Percentiles rank a stretch among this genome's conserved stretches.
These are phyloP conservation scores for Withania somnifera DNA, from an alignment of 305 asterid genomes.

Conservation along the genomic window DNA sequence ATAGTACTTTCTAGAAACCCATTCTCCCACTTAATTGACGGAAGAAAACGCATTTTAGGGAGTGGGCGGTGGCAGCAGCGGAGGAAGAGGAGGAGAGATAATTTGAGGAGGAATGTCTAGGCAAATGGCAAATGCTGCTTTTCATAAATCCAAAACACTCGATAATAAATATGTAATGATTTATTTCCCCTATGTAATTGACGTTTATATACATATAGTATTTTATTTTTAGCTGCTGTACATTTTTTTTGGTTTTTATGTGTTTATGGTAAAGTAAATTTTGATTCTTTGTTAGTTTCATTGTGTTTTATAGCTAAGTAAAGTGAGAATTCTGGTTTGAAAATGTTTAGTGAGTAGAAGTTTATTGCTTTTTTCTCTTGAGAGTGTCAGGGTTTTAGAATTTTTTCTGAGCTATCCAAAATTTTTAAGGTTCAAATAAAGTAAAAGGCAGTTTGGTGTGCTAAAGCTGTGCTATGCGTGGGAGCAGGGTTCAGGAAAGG, in stretches of 20 bases:
- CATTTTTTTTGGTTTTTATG: too few species aligned
- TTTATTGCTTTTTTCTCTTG: not conserved
- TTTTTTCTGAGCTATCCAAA: not conserved
- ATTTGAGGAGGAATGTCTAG: slow-evolving; percentile 44
- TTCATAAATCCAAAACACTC: slow-evolving; percentile 90
- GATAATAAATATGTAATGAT: slow-evolving; percentile 79
- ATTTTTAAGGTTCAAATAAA: not conserved
- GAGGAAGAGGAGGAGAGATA: not conserved
- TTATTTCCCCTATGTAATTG: not conserved
- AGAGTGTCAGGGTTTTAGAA: not conserved
- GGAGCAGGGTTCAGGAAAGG: too few species aligned
- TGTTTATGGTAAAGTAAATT: too few species aligned
- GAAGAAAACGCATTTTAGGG: not conserved
- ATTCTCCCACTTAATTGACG: not conserved
- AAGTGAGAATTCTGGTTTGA: not conserved
- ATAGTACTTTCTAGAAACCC: not conserved
- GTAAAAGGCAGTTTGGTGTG: too few species aligned
- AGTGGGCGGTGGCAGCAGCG: not conserved
- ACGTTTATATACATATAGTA: too few species aligned
- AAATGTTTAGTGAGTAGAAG: not conserved
- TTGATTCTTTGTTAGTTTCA: too few species aligned
- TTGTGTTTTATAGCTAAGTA: too few species aligned
- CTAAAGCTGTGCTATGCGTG: too few species aligned
- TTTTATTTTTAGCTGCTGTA: too few species aligned
- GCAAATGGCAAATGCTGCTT: slow-evolving; percentile 61